Evolutionary conservation across 371 early-diverging fungal genomes (phyloP), one percentile per base, ranked within the genome.

Genomic region (Circinella minor): DNA sequence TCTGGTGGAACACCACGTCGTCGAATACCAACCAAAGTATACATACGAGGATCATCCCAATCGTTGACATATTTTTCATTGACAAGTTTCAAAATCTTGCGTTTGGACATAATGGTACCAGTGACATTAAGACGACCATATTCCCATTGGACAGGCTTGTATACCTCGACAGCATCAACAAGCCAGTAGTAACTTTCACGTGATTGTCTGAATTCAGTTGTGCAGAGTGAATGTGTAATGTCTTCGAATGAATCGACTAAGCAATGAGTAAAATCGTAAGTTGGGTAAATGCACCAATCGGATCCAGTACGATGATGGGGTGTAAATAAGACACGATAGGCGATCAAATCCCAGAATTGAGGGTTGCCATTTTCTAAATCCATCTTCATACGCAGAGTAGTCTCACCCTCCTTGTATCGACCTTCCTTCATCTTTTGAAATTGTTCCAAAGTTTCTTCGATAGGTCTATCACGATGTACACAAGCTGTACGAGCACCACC

Each of bases 61-160:
- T 94, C 96, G 63, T 74, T 75, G 17, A 99, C 95, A 69, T 90
- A 77, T 11, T 89, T 86, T 61, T 91, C 87, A 47, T 89, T 91
- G 64, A 98, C 95, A 71, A 99, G 86, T 89, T 94, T 90, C 66
- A 89, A 90, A 49, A 99, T 88, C 88, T 99, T 99, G 72, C 99
- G 93, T 90, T 99, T 99, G 71, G 98, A 97, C 79, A 99, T 88
- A 73, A 99, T 89, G 15, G 99, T 98, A 81, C 97, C 94, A 63
- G 97, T 93, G 66, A 99, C 91, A 76, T 95, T 98, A 66, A 99
- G 84, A 70, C 99, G 91, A 51, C 98, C 97, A 76, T 96, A 99
- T 82, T 99, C 99, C 99, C 99, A 99, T 88, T 99, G 99, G 37
- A 99, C 99, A 34, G 99, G 99, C 86, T 99, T 99, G 88, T 99